These are phyloP conservation scores for Schizophyllum amplum DNA, from an alignment of 1,284 basidiomycete species.

Conservation along the genomic window DNA sequence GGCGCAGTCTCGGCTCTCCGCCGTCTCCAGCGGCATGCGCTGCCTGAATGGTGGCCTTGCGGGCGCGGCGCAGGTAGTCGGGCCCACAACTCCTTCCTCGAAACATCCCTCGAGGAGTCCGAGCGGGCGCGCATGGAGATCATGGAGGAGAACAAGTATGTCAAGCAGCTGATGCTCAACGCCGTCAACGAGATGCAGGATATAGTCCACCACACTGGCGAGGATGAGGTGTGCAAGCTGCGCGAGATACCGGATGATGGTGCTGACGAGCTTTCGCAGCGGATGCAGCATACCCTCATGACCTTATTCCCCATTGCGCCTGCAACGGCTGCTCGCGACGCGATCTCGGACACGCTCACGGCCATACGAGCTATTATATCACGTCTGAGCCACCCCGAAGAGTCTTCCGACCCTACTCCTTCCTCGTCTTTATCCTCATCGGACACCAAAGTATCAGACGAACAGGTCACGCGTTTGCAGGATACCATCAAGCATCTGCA, in stretches of 20 bases:
- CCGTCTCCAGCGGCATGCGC: conserved; percentile 39
- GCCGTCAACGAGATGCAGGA: conserved; percentile 64
- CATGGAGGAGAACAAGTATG: conserved; percentile 60
- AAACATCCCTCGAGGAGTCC: conserved; percentile 67
- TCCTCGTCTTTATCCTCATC: conserved; percentile 11
- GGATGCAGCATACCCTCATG: conserved; percentile 5
- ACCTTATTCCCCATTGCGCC: conserved; percentile 55
- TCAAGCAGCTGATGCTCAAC: conserved; percentile 62
- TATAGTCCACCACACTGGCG: conserved; percentile 34
- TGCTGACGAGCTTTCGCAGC: conserved; percentile 11
- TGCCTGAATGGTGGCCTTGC: conserved; percentile 40
- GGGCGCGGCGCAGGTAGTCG: conserved; percentile 29
- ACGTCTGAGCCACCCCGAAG: conserved; percentile 4
- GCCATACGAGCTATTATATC: conserved; percentile 31
- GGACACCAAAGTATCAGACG: conserved; percentile 16
- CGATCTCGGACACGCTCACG: conserved; percentile 38
- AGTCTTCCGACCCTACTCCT: not conserved
- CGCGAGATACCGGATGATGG: no score
- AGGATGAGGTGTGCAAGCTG: conserved; percentile 45
- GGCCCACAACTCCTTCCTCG: conserved; percentile 50
- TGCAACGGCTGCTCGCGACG: conserved; percentile 42
- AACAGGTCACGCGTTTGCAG: conserved; percentile 40
- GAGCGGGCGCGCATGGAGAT: conserved; percentile 61
- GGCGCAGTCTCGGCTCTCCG: conserved; percentile 47
- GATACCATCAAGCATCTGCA: conserved; percentile 39